Base-by-base conservation (phyloP, 495 filamentous ascomycete genomes). In the Aspergillus taichungensis region DNA sequence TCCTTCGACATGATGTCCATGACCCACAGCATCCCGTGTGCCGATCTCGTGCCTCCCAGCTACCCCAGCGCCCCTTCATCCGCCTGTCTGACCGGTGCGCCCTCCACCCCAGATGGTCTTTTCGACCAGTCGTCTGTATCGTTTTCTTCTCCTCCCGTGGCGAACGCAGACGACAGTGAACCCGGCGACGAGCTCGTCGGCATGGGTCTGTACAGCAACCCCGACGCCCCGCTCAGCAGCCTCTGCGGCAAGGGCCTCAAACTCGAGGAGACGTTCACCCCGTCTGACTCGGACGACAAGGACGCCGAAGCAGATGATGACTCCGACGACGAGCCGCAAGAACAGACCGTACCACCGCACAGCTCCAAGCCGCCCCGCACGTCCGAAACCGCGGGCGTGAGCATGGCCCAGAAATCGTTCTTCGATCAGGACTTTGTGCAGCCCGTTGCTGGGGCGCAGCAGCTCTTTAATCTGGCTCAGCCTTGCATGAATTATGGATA, bases 211-310 rank as follows among this genome's bases (percentile, higher is more conserved):
- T 91, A 94, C 65, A 86, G 84, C 55, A 63, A 77, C 29, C 82
- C 82, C 6, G 77, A 75, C 31, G 64, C 70, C 30, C 69, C 73
- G 5, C 72, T 73, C 12, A 56, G 57, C 32, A 55, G 50, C 30
- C 37, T 58, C 1, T 73, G 69, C 9, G 85, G 85, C 34, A 85
- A 85, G 55, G 86, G 85, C 0, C 62, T 90, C 53, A 94, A 90
- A 56, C 68, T 94, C 10, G 87, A 90, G 67, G 87, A 91, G 49
- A 83, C 83, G 5, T 94, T 86, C 74, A 79, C 80, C 30, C 87
- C 87, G 9, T 83, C 85, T 11, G 60, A 64, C 6, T 74, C 80
- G 28, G 78, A 83, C 6, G 76, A 79, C 28, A 74, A 80, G 1
- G 73, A 76, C 6, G 72, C 77, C 0, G 76, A 69, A 10, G 70